Evolutionary conservation across 257 asterid species (phyloP).

Genomic region (Salvia splendens): DNA sequence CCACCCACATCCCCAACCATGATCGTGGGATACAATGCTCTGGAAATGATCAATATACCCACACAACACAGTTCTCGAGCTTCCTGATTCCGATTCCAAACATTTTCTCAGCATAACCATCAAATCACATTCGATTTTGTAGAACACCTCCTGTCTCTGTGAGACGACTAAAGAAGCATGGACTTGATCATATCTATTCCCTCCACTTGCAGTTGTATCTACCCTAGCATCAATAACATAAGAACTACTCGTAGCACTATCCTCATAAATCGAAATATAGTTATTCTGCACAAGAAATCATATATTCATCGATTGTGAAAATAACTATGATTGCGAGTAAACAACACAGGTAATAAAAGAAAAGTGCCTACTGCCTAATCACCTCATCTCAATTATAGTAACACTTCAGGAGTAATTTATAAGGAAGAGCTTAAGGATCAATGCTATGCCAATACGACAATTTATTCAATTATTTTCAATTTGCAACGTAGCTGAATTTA

Average conservation of each 20-base stretch:
- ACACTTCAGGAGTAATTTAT: not conserved
- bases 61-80: slow-evolving; percentile 51
- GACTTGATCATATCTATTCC: slow-evolving; percentile 36
- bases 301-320: not conserved
- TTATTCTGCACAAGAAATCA: slow-evolving; percentile 42
- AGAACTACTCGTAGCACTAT: slow-evolving; percentile 38
- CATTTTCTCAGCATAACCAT: slow-evolving; percentile 57
- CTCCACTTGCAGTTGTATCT: slow-evolving; percentile 28
- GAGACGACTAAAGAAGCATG: slow-evolving; percentile 38
- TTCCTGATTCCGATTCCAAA: slow-evolving; percentile 62
- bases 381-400: not conserved
- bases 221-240: slow-evolving; percentile 30
- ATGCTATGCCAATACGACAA: not conserved
- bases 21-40: slow-evolving; percentile 56
- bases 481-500: not conserved
- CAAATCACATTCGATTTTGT: slow-evolving; percentile 53
- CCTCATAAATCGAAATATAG: slow-evolving; percentile 25
- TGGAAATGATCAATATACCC: slow-evolving; percentile 81
- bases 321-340: slow-evolving; percentile 13
- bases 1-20: slow-evolving; percentile 99
- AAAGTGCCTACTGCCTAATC: slow-evolving; percentile 17
- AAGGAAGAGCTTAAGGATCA: not conserved
- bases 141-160: slow-evolving; percentile 46
- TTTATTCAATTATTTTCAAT: not conserved
- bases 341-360: not conserved